These are phyloP conservation scores for Dendrocalamus latiflorus DNA, from an alignment of 202 grass and related monocot genomes.

Conservation along the genomic window DNA sequence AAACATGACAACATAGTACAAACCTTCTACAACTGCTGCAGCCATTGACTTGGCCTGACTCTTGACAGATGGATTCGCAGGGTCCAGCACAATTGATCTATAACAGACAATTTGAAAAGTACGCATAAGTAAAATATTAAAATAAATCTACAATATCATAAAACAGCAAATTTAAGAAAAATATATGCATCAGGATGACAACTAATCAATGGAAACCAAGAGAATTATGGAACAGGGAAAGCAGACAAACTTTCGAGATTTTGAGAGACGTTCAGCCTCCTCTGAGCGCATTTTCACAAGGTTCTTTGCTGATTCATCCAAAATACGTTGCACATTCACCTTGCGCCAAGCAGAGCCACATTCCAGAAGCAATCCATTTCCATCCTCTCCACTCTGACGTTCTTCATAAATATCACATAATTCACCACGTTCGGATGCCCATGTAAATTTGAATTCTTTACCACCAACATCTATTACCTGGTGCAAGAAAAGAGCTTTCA, in stretches of 20 bases:
- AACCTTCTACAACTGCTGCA: constrained; percentile 84
- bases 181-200: constrained; percentile 33
- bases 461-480: constrained; percentile 88
- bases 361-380: constrained; percentile 84
- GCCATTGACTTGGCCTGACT: constrained; percentile 94
- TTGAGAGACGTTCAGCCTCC: too few relatives aligned
- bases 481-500: constrained; percentile 18
- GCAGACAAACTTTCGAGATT: too few relatives aligned
- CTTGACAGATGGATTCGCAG: constrained; percentile 92
- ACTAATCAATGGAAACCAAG: too few relatives aligned
- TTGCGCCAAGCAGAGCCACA: constrained; percentile 86
- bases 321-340: constrained; percentile 92
- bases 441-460: constrained; percentile 90
- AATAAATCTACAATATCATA: constrained; percentile 16
- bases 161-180: constrained; percentile 3
- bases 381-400: constrained; percentile 73
- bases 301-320: constrained; percentile 95
- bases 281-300: too few relatives aligned
- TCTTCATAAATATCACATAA: constrained; percentile 99
- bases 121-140: not conserved
- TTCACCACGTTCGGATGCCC: constrained; percentile 59
- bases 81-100: constrained; percentile 90
- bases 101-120: constrained; percentile 4
- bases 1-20: constrained; percentile 27
- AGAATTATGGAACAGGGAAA: too few relatives aligned